phyloP scores from a whole-genome alignment of 371 early-diverging fungal species.

The Lichtheimia hyalospora region DNA sequence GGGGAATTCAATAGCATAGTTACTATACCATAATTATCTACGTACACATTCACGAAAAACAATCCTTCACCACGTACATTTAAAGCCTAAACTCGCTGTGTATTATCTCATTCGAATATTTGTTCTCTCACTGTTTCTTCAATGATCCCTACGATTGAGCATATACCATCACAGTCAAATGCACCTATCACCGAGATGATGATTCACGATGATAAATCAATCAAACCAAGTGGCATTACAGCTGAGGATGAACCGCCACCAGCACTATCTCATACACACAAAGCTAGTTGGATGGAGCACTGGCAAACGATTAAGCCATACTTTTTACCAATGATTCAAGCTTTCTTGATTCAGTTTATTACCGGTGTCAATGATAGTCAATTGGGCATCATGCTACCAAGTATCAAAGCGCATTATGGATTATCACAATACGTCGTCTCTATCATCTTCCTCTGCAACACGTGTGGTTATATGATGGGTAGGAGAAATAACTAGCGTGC shows the following conservation, averaged over 20 bases:
- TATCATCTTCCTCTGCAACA: slow-evolving; percentile 21
- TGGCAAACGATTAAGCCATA: slow-evolving; percentile 8
- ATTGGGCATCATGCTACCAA: slow-evolving; percentile 30
- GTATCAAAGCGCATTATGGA: slow-evolving; percentile 25
- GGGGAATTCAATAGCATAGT: too few species aligned
- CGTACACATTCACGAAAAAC: too few species aligned
- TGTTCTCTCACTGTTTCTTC: background rate
- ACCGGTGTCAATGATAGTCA: slow-evolving; percentile 27
- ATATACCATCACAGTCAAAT: background rate
- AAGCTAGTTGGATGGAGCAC: background rate
- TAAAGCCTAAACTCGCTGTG: too few species aligned
- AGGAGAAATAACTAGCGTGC: background rate
- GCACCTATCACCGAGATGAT: too few species aligned
- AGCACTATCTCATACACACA: background rate
- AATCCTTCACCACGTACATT: too few species aligned
- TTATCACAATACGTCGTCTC: slow-evolving; percentile 27
- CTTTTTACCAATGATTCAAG: slow-evolving; percentile 15
- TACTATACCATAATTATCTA: too few species aligned
- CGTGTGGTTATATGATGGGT: slow-evolving; percentile 21
- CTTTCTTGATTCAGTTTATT: slow-evolving; percentile 17
- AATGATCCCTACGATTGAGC: background rate
- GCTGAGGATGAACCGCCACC: background rate
- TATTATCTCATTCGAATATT: background rate
- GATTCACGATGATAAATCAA: too few species aligned
- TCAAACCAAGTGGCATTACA: too few species aligned